Evolutionary conservation across 1,139 yeast species (phyloP).

Genomic region (Blastobotrys niveus): DNA sequence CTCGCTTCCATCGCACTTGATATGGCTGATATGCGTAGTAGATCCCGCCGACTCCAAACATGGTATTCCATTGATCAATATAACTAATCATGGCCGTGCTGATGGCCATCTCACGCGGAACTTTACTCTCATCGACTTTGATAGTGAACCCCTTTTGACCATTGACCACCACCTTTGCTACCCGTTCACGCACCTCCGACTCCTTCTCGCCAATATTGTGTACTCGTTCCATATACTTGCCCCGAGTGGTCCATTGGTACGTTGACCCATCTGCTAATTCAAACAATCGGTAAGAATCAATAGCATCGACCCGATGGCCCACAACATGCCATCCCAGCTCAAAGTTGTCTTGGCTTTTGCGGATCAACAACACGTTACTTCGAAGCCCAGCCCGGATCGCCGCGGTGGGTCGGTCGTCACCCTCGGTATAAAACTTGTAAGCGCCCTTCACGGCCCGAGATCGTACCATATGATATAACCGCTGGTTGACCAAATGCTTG

Average conservation of each 20-base stretch:
- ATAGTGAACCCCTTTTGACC: constrained; percentile 50
- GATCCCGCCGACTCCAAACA: constrained; percentile 54
- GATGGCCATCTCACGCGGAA: constrained; percentile 51
- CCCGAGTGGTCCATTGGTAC: constrained; percentile 61
- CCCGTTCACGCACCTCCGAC: constrained; percentile 55
- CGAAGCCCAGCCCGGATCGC: constrained; percentile 54
- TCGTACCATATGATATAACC: constrained; percentile 49
- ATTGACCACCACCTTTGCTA: constrained; percentile 46
- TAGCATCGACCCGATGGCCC: constrained; percentile 56
- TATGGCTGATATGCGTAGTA: constrained; percentile 48
- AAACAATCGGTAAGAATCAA: constrained; percentile 54
- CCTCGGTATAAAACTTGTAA: constrained; percentile 50
- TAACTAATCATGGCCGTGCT: constrained; percentile 54
- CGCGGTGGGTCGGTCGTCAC: constrained; percentile 53
- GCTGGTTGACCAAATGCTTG: constrained; percentile 28
- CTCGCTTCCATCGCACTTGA: constrained; percentile 57
- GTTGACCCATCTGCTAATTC: constrained; percentile 52
- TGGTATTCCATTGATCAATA: constrained; percentile 64
- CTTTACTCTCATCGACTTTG: constrained; percentile 47
- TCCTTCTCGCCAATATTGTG: constrained; percentile 55
- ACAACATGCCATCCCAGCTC: constrained; percentile 63
- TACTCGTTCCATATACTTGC: constrained; percentile 53
- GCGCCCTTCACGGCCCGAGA: constrained; percentile 63
- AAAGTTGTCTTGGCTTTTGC: constrained; percentile 44
- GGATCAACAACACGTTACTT: constrained; percentile 50